These are phyloP conservation scores for Aurifilum marmelostoma DNA, from an alignment of 2,329 filamentous ascomycete species.

Conservation along the genomic window DNA sequence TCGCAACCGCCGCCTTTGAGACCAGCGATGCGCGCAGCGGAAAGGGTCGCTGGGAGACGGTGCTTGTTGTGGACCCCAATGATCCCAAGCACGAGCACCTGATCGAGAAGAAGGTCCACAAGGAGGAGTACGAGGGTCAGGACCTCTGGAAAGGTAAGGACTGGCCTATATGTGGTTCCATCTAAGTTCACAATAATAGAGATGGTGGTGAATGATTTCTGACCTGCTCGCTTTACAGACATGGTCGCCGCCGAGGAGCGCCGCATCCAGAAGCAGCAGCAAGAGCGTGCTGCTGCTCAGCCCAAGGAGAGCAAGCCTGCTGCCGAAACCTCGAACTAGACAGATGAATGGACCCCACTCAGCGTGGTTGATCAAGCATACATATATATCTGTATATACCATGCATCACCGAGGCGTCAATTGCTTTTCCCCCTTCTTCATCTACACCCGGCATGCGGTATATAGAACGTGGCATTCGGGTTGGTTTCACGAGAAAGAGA, in stretches of 20 bases:
- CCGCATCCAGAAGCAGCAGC: constrained; percentile 49
- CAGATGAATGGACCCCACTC: background rate
- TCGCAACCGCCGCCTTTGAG: constrained; percentile 84
- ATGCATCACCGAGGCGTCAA: constrained; percentile 12
- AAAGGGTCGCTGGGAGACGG: constrained; percentile 79
- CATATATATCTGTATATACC: background rate
- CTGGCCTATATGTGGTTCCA: background rate
- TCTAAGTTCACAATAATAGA: no score
- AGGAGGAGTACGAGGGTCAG: constrained; percentile 84
- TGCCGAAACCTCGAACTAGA: constrained; percentile 25
- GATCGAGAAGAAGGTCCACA: constrained; percentile 85
- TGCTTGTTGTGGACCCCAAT: constrained; percentile 77
- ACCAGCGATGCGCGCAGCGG: constrained; percentile 75
- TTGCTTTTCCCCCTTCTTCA: background rate
- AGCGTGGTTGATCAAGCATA: no score
- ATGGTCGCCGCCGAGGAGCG: constrained; percentile 83
- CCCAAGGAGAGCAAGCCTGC: constrained; percentile 26
- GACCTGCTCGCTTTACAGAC: no score
- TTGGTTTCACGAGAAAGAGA: background rate
- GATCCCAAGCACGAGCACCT: constrained; percentile 82
- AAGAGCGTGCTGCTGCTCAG: constrained; percentile 36
- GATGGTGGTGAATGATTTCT: no score
- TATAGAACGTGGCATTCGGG: constrained; percentile 7
- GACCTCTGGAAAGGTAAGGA: constrained; percentile 86
- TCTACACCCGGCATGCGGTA: background rate